Evolutionary conservation across 2,329 filamentous ascomycete species (phyloP), one percentile per base, ranked within the genome.

Genomic region (Fusarium liriodendri): DNA sequence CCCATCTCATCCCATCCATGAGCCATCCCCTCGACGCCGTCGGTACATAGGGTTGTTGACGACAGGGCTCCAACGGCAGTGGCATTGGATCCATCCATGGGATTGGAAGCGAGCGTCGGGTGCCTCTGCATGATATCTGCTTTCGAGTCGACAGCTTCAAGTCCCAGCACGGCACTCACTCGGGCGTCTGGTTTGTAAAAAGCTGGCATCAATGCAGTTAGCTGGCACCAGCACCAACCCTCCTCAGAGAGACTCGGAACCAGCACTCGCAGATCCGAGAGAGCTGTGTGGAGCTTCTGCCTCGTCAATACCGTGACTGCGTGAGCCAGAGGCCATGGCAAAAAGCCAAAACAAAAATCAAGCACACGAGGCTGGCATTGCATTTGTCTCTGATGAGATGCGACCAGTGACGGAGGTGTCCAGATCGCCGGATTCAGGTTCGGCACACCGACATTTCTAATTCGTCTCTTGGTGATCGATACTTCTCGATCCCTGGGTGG

Each of bases 371-470:
- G 75, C 72, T 77, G 72, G 64, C 22, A 57, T 67, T 54, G 50
- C 50, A 33, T 54, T 32, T 68, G 67, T 70, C 64, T 75, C 60
- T 69, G 40, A 58, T 64, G 27, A 59, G 52, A 61, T 67, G 40
- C 50, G 38, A 63, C 61, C 71, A 72, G 64, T 72, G 58, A 72
- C 42, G 27, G 64, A 66, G 61, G 64, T 33, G 65, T 27, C 73
- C 68, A 66, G 66, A 72, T 69, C 68, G 65, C 62, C 66, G 73
- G 64, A 67, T 69, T 59, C 64, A 68, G 63, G 55, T 61, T 72
- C 60, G 73, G 60, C 73, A 75, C 76, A 78, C 76, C 76, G 76
- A 77, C 76, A 76, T 74, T 77, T 77, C 73, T 63, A 68, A 68
- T 72, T 70, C 47, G 67, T 76, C 69, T 70, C 67, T 66, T 69